Evolutionary conservation across 345 rosid species (phyloP).

Genomic region (Eucalyptus cloeziana): DNA sequence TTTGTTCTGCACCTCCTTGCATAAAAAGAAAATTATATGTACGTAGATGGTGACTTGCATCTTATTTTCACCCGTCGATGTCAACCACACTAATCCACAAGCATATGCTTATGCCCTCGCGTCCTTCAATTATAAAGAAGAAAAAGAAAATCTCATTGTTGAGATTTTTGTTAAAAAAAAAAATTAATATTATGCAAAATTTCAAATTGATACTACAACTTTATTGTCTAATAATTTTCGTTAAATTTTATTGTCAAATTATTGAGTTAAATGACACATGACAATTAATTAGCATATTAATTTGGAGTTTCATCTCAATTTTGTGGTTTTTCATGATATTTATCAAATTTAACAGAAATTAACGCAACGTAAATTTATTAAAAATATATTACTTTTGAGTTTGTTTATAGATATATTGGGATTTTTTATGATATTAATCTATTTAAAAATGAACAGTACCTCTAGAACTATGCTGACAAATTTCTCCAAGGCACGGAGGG

Average conservation of each 20-base stretch:
- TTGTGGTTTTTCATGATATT: too few species aligned
- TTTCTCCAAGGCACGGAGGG: not conserved
- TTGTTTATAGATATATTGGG: too few species aligned
- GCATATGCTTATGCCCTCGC: not conserved
- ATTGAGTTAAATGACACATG: too few species aligned
- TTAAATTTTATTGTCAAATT: too few species aligned
- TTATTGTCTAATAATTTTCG: rapidly evolving
- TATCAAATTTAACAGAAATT: too few species aligned
- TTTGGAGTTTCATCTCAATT: rapidly evolving
- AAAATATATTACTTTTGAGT: too few species aligned
- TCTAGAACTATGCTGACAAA: not conserved
- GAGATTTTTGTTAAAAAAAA: not conserved
- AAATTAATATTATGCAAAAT: too few species aligned
- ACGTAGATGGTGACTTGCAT: too few species aligned
- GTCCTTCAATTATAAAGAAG: not conserved
- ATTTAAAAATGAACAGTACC: not conserved
- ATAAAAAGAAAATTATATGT: not conserved
- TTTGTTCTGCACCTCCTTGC: not conserved
- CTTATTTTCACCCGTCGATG: not conserved
- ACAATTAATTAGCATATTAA: rapidly evolving
- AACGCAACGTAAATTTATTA: rapidly evolving
- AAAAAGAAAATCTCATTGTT: not conserved
- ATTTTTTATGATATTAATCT: too few species aligned
- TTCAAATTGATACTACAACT: too few species aligned
- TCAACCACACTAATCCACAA: not conserved